phyloP scores from a whole-genome alignment of 73 alveolate species.

The Tetrahymena borealis region DNA sequence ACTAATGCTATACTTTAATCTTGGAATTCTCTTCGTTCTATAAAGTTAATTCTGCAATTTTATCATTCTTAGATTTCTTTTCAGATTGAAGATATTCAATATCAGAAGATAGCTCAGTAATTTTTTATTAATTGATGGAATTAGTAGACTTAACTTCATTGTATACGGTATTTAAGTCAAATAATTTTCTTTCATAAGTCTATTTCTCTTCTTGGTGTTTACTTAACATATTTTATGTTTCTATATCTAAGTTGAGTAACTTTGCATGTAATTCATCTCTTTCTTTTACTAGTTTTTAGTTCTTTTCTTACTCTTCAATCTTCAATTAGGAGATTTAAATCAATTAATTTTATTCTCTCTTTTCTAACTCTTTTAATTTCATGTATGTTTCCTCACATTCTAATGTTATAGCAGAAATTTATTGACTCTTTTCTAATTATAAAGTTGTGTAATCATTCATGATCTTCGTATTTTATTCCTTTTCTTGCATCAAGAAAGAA shows the following conservation, averaged over 20 bases:
- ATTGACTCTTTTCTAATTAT: not conserved
- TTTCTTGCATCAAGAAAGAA: not conserved
- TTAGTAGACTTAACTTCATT: not conserved
- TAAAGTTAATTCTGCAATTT: not conserved
- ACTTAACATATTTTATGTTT: not conserved
- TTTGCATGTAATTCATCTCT: not conserved
- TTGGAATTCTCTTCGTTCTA: not conserved
- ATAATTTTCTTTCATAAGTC: not conserved
- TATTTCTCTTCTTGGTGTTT: not conserved
- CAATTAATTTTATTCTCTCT: not conserved
- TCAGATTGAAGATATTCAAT: not conserved
- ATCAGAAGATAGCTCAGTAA: not conserved
- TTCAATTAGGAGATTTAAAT: not conserved
- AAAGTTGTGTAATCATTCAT: not conserved
- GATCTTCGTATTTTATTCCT: not conserved
- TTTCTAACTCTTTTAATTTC: not conserved
- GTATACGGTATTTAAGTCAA: not conserved
- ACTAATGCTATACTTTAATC: not conserved
- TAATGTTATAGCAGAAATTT: not conserved
- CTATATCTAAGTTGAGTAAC: not conserved
- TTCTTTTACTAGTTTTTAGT: not conserved
- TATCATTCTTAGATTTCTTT: not conserved
- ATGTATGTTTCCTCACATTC: not conserved
- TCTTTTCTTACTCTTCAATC: not conserved
- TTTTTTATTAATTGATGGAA: not conserved